Evolutionary conservation across 2,329 filamentous ascomycete species (phyloP), one percentile per base, ranked within the genome.

Genomic region (Verticillium dahliae): DNA sequence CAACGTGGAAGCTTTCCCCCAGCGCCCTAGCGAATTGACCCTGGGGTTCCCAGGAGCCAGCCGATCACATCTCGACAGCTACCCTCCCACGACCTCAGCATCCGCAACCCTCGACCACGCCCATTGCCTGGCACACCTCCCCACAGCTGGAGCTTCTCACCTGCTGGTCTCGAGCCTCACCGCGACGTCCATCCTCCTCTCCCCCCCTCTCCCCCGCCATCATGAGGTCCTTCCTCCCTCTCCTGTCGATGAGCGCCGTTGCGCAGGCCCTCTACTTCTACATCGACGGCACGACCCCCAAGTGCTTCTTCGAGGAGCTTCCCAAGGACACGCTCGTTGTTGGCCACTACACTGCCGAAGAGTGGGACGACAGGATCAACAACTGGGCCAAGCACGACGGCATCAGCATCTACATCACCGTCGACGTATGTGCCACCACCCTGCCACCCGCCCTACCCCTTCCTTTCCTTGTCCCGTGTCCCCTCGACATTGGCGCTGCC

Each of bases 271-370:
- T 99, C 62, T 94, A 96, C 86, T 96, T 99, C 83, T 98, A 90
- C 81, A 88, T 98, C 75, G 92, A 98, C 74, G 91, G 90, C 71
- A 84, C 85, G 58, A 80, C 85, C 67, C 89, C 91, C 68, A 97
- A 96, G 80, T 99, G 95, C 80, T 99, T 99, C 86, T 96, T 90
- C 79, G 95, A 99, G 80, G 94, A 98, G 77, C 85, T 99, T 63
- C 93, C 95, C 67, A 97, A 98, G 82, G 94, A 97, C 76, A 98
- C 95, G 15, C 81, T 99, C 62, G 94, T 99, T 61, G 93, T 97
- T 63, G 95, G 95, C 68, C 89, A 95, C 78, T 99, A 93, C 82
- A 86, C 84, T 60, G 91, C 92, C 58, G 89, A 95, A 76, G 90
- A 96, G 75, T 95, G 86, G 80, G 88, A 95, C 75, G 85, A 90